Base-by-base conservation (phyloP, 2,329 filamentous ascomycete species). In the Paecilomyces niveus region DNA sequence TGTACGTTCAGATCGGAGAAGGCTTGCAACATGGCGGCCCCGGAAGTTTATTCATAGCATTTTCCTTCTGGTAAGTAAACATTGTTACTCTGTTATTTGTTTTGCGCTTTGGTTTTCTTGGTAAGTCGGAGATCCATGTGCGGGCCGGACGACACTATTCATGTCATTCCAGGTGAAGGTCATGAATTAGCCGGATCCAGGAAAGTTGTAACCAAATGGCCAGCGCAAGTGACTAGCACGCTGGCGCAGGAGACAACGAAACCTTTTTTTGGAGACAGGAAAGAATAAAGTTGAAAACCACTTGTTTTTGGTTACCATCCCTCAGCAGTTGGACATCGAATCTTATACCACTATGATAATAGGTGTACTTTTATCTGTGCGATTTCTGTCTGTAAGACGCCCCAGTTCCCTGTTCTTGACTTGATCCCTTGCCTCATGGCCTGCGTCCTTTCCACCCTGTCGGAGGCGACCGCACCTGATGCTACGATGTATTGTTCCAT, bases 291-390 rank as follows among this genome's bases (percentile, higher is more conserved):
- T 29, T 24, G 50, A 10, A 24, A 22, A 53, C 51, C 55, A 31
- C 55, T 58, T 59, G 51, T 50, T 52, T 55, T 54, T 33, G 24
- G 56, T 62, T 45, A 51, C 33, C 32, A 49, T 32, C 26, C 24
- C 58, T 24, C 10, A 57, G 26, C 33, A 7, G 58, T 56, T 60
- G 54, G 55, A 59, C 58, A 58, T 57, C 56, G 62, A 67, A 64
- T 72, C 71, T 74, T 65, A 74, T 73, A 65, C 58, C 21, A 33
- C 60, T 57, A 61, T 58, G 63, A 39, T 50, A 62, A n/a, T 72
- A 78, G 76, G 76, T 77, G 74, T 65, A 68, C 71, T 57, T 72
- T 78, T 64, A 78, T 79, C 58, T 64, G 77, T 62, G 72, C 73
- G 58, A 73, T 79, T 60, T 78, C 76, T 56, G 76, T 78, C 63